phyloP scores from a whole-genome alignment of 2,329 filamentous ascomycete species.

The Tothia fuscella region DNA sequence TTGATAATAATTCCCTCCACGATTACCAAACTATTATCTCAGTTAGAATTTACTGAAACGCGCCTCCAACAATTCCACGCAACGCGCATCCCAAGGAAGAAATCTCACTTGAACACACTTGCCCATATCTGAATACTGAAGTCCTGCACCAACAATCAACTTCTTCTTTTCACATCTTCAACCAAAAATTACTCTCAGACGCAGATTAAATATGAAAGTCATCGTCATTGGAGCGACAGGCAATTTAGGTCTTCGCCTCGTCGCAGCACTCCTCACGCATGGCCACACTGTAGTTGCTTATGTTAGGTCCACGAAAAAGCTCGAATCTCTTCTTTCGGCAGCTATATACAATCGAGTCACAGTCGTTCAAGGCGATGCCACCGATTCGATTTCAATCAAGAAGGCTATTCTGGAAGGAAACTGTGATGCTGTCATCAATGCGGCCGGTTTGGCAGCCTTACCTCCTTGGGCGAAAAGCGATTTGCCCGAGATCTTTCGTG shows the following conservation, averaged over 20 bases:
- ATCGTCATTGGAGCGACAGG: constrained; percentile 30
- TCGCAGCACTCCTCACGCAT: constrained; percentile 25
- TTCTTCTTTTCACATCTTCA: too few species aligned
- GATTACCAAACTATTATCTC: too few species aligned
- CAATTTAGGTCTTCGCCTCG: constrained; percentile 26
- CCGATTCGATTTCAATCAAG: constrained; percentile 23
- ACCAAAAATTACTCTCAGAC: too few species aligned
- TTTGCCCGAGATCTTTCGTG: constrained; percentile 25
- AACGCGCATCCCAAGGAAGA: too few species aligned
- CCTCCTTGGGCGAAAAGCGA: constrained; percentile 26
- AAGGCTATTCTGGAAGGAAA: constrained; percentile 24
- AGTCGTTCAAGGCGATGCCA: constrained; percentile 29
- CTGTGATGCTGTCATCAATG: constrained; percentile 30
- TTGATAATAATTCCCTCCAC: too few species aligned
- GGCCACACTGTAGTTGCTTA: constrained; percentile 27
- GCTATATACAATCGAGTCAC: constrained; percentile 20
- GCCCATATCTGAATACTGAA: too few species aligned
- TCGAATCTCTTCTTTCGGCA: constrained; percentile 24
- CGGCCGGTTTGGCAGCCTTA: constrained; percentile 28
- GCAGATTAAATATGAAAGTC: constrained; percentile 28
- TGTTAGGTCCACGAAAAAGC: constrained; percentile 29
- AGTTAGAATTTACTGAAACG: too few species aligned
- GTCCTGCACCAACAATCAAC: too few species aligned
- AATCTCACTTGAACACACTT: too few species aligned
- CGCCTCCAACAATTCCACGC: too few species aligned